Percentiles rank a stretch among this genome's conserved stretches.
phyloP scores from a whole-genome alignment of 495 filamentous ascomycete genomes.

The Echria macrotheca region DNA sequence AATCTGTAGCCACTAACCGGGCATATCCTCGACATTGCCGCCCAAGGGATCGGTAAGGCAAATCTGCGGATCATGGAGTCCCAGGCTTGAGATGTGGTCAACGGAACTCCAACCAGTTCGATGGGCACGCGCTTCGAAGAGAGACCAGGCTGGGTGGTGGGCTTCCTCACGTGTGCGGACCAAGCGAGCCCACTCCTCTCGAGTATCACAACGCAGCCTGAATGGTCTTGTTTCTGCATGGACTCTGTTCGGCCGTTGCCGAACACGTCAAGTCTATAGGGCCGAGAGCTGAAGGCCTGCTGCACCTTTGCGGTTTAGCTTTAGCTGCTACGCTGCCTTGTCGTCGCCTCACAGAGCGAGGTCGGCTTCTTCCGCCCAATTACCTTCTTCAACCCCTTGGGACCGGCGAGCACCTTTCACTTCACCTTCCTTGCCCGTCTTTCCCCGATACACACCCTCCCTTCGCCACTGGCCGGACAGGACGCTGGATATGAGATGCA shows the following conservation, averaged over 20 bases:
- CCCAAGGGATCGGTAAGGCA: too few relatives aligned
- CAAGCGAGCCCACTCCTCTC: too few relatives aligned
- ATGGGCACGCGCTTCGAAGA: constrained; percentile 14
- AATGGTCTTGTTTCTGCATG: constrained; percentile 27
- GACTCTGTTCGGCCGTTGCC: constrained; percentile 30
- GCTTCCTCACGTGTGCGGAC: too few relatives aligned
- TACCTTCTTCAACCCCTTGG: not conserved
- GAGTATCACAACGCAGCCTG: too few relatives aligned
- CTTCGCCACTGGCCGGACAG: not conserved
- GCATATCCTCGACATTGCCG: constrained; percentile 9
- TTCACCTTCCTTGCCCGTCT: not conserved
- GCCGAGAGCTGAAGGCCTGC: constrained; percentile 22
- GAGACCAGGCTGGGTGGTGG: constrained; percentile 15
- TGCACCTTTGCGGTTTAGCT: constrained; percentile 11
- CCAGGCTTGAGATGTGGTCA: too few relatives aligned
- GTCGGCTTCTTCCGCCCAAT: constrained; percentile 3
- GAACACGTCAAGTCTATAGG: constrained; percentile 29
- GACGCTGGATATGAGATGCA: constrained; percentile 5
- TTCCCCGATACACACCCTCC: not conserved
- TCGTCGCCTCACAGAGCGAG: constrained; percentile 3
- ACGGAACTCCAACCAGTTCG: too few relatives aligned
- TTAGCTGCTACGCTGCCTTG: constrained; percentile 14
- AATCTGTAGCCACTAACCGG: too few relatives aligned
- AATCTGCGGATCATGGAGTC: too few relatives aligned
- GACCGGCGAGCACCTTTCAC: not conserved